Percentiles rank a stretch among this genome's conserved stretches.
phyloP scores from a whole-genome alignment of 2,329 filamentous ascomycete species.

The Coniochaeta sp. region DNA sequence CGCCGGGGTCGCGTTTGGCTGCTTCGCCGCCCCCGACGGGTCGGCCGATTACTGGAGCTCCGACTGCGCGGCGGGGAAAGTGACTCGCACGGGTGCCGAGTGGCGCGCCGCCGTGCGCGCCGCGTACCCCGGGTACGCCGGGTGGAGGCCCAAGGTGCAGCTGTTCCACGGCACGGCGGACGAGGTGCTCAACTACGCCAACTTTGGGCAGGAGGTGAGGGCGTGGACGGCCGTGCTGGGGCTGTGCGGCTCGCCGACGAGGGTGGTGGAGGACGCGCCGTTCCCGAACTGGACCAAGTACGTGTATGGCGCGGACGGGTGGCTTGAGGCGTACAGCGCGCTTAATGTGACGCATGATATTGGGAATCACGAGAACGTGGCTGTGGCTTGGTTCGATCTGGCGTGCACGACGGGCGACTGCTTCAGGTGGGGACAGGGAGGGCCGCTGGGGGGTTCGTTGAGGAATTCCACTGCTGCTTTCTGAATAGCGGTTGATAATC shows the following conservation, averaged over 20 bases:
- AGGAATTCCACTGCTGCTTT: not conserved
- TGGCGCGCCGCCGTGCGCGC: slow-evolving; percentile 23
- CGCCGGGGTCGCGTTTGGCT: slow-evolving; percentile 29
- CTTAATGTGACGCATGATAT: slow-evolving; percentile 30
- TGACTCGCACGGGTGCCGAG: slow-evolving; percentile 20
- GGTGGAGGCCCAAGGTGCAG: slow-evolving; percentile 42
- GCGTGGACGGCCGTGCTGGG: slow-evolving; percentile 19
- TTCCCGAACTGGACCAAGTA: slow-evolving; percentile 27
- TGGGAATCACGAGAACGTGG: slow-evolving; percentile 26
- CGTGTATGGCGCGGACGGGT: slow-evolving; percentile 24
- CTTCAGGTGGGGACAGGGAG: slow-evolving; percentile 28
- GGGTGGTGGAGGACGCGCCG: slow-evolving; percentile 22
- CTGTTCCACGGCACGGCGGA: slow-evolving; percentile 45
- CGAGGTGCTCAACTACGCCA: slow-evolving; percentile 36
- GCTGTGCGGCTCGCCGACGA: slow-evolving; percentile 18
- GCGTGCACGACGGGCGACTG: slow-evolving; percentile 21
- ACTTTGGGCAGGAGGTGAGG: slow-evolving; percentile 34
- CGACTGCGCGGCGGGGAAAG: slow-evolving; percentile 37
- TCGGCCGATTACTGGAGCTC: slow-evolving; percentile 34
- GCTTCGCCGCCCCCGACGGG: slow-evolving; percentile 27
- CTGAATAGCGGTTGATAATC: not conserved
- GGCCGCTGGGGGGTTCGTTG: slow-evolving; percentile 3
- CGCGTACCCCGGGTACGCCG: slow-evolving; percentile 39
- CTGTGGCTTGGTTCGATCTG: slow-evolving; percentile 29
- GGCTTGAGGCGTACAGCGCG: slow-evolving; percentile 33